A percentile compares a stretch with the other conserved stretches of the same genome.
phyloP scores from a whole-genome alignment of 1,284 basidiomycete genomes.

The Agroathelia rolfsii region DNA sequence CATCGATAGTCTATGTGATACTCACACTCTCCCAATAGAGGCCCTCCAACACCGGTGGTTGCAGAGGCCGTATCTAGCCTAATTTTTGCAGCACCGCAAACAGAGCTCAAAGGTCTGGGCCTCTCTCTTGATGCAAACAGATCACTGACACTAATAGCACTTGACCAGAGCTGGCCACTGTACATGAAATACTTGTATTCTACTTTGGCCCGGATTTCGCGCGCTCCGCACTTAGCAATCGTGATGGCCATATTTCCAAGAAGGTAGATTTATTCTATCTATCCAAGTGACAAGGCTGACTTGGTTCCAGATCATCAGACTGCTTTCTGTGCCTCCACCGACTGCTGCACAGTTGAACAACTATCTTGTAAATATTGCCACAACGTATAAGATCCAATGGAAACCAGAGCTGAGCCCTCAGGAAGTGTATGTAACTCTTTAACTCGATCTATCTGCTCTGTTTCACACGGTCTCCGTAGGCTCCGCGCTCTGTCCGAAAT shows the following conservation, averaged over 20 bases:
- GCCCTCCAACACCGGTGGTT: slow-evolving; percentile 35
- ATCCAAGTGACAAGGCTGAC: slow-evolving; percentile 7
- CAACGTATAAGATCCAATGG: slow-evolving; percentile 49
- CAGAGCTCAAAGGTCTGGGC: slow-evolving; percentile 45
- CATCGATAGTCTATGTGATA: slow-evolving; percentile 7
- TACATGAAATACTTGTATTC: slow-evolving; percentile 45
- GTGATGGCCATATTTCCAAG: slow-evolving; percentile 43
- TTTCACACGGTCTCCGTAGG: slow-evolving; percentile 23
- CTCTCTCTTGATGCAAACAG: slow-evolving; percentile 2
- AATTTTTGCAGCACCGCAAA: slow-evolving; percentile 47
- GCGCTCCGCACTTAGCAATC: slow-evolving; percentile 40
- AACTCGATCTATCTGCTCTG: slow-evolving; percentile 6
- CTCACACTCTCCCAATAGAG: slow-evolving; percentile 23
- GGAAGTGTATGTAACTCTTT: slow-evolving; percentile 39
- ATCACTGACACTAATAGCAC: slow-evolving; percentile 6
- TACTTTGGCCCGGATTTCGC: slow-evolving; percentile 48
- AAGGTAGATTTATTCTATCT: slow-evolving; percentile 26
- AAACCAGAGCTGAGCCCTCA: slow-evolving; percentile 46
- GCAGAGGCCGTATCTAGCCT: slow-evolving; percentile 59
- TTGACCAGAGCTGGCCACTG: slow-evolving; percentile 41
- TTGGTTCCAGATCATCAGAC: slow-evolving; percentile 36
- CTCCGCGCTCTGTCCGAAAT: slow-evolving; percentile 47
- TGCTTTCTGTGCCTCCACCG: slow-evolving; percentile 40
- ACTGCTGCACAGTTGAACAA: slow-evolving; percentile 45
- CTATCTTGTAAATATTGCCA: slow-evolving; percentile 45